Evolutionary conservation across 2,329 filamentous ascomycete species (phyloP).

Genomic region (Aureobasidium melanogenum): DNA sequence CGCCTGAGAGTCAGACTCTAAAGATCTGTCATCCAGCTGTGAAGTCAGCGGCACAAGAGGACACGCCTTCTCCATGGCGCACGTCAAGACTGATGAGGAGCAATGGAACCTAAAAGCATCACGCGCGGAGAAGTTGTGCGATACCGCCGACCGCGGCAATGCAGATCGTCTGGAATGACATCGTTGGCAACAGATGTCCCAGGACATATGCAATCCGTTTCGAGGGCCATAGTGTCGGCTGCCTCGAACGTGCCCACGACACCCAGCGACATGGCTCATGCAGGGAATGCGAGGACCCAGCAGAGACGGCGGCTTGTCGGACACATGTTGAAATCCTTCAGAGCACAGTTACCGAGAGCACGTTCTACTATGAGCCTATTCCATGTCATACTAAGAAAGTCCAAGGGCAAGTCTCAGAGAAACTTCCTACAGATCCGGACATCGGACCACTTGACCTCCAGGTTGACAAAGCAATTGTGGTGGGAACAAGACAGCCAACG

Average conservation of each 20-base stretch:
- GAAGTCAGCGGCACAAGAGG: neutral
- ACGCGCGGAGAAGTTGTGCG: neutral
- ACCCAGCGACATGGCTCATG: slow-evolving; percentile 4
- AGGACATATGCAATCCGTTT: slow-evolving; percentile 8
- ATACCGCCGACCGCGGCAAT: neutral
- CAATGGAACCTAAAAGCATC: neutral
- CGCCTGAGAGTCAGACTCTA: neutral
- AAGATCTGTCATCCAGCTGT: neutral
- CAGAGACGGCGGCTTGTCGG: slow-evolving; percentile 1
- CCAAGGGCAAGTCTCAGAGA: neutral
- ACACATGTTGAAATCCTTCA: neutral
- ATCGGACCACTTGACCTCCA: neutral
- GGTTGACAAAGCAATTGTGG: slow-evolving; percentile 8
- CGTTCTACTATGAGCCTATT: neutral
- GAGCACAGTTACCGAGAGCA: neutral
- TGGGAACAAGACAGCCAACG: slow-evolving; percentile 2
- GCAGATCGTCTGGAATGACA: slow-evolving; percentile 2
- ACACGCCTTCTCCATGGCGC: slow-evolving; percentile 3
- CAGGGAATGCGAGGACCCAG: neutral
- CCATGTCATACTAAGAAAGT: neutral
- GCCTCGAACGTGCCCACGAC: neutral
- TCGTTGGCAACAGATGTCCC: slow-evolving; percentile 4
- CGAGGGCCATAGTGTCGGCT: neutral
- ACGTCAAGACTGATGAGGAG: neutral
- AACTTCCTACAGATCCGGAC: neutral